Evolutionary conservation across 2,329 filamentous ascomycete genomes (phyloP).

Genomic region (Nemania sp.): DNA sequence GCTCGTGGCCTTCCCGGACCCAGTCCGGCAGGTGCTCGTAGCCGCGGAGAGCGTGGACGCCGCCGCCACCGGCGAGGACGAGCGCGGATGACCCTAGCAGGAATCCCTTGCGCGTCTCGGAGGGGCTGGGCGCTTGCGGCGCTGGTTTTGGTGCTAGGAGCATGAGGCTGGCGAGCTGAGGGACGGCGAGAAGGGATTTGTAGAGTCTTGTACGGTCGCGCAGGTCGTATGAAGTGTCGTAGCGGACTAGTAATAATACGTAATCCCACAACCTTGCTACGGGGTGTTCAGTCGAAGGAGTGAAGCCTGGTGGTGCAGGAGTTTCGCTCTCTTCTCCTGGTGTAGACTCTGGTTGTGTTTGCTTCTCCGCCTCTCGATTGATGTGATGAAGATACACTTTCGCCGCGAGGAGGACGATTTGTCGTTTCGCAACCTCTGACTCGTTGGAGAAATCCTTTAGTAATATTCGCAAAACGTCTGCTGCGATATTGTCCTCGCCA

Average conservation of each 20-base stretch:
- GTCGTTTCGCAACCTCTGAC: conserved; percentile 85
- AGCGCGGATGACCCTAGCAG: conserved; percentile 87
- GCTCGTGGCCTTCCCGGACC: conserved; percentile 84
- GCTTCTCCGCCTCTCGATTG: conserved; percentile 68
- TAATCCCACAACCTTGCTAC: conserved; percentile 87
- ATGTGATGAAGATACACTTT: conserved; percentile 95
- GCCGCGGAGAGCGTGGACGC: conserved; percentile 78
- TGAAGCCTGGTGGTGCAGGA: conserved; percentile 43
- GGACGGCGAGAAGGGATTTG: conserved; percentile 82
- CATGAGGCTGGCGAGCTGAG: conserved; percentile 89
- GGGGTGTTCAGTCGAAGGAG: conserved; percentile 69
- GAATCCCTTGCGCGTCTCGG: conserved; percentile 82
- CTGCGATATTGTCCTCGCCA: conserved; percentile 87
- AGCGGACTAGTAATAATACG: conserved; percentile 84
- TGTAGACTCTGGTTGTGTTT: conserved; percentile 35
- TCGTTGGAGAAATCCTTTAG: conserved; percentile 87
- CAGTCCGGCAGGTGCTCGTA: conserved; percentile 86
- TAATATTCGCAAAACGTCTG: conserved; percentile 90
- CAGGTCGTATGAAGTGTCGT: conserved; percentile 94
- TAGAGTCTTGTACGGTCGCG: conserved; percentile 92
- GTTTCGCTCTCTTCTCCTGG: conserved; percentile 51
- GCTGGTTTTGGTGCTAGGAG: conserved; percentile 94
- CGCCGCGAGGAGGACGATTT: conserved; percentile 92
- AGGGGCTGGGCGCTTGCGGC: conserved; percentile 89
- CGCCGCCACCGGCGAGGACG: conserved; percentile 81